phyloP scores from a whole-genome alignment of 1,139 yeast genomes.

The Blastobotrys aristatus region DNA sequence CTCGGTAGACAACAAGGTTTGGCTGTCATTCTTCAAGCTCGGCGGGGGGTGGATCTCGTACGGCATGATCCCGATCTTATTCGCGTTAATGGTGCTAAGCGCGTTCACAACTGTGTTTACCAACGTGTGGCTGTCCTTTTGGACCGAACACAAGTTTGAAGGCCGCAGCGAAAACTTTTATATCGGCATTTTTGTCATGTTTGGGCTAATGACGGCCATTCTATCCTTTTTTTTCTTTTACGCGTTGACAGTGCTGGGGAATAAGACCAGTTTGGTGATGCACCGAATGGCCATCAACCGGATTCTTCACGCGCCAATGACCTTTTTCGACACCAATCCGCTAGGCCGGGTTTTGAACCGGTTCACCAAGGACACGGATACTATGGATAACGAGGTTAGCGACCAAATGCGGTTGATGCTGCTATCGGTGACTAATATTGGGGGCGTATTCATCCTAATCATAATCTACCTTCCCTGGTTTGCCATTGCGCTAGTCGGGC shows the following conservation, averaged over 20 bases:
- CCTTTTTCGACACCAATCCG: conserved; percentile 64
- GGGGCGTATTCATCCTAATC: conserved; percentile 64
- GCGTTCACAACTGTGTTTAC: conserved; percentile 62
- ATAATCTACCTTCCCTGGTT: conserved; percentile 73
- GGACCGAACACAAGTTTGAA: conserved; percentile 59
- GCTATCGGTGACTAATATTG: conserved; percentile 47
- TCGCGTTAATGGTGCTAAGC: conserved; percentile 40
- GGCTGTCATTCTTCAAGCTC: conserved; percentile 46
- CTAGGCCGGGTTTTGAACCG: conserved; percentile 66
- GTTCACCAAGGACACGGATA: conserved; percentile 80
- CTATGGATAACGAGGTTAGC: conserved; percentile 62
- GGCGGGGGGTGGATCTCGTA: conserved; percentile 51
- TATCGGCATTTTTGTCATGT: conserved; percentile 66
- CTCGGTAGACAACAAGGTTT: conserved; percentile 44
- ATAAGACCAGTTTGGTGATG: conserved; percentile 36
- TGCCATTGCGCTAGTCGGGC: conserved; percentile 61
- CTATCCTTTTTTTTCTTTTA: conserved; percentile 42
- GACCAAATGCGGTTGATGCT: conserved; percentile 41
- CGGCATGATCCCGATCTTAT: conserved; percentile 40
- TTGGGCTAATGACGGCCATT: conserved; percentile 38
- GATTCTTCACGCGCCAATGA: conserved; percentile 72
- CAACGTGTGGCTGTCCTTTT: conserved; percentile 80
- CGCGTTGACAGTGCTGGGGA: conserved; percentile 47
- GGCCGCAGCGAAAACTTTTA: conserved; percentile 50
- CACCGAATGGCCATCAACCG: conserved; percentile 50